phyloP scores from a whole-genome alignment of 441 rosid species.

The Aquilaria agallochum region DNA sequence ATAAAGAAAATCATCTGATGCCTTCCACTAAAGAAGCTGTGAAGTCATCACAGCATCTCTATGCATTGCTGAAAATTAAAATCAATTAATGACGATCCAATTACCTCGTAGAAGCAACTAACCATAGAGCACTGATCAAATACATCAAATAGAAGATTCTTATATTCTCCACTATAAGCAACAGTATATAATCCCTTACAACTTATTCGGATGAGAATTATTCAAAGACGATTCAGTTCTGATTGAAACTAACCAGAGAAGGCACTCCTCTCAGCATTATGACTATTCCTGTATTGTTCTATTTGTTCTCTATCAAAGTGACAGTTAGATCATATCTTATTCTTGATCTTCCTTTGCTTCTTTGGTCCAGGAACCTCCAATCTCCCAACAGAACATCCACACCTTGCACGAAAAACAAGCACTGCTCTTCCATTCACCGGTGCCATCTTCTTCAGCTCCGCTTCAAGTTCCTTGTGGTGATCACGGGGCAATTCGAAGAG shows the following conservation, averaged over 20 bases:
- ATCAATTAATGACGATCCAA: too few species aligned
- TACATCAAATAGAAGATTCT: conserved; percentile 31
- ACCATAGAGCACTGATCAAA: conserved; percentile 17
- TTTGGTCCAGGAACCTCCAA: conserved; percentile 78
- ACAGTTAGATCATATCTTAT: conserved; percentile 29
- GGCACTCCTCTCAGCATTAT: conserved; percentile 35
- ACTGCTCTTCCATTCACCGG: conserved; percentile 88
- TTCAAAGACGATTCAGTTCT: conserved; percentile 37
- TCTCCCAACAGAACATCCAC: conserved; percentile 89
- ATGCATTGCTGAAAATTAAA: too few species aligned
- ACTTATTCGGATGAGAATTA: conserved; percentile 39
- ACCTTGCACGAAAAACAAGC: conserved; percentile 72
- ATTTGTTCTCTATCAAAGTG: conserved; percentile 21
- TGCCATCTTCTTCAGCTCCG: conserved; percentile 90
- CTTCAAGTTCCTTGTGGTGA: conserved; percentile 74
- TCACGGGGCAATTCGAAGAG: conserved; percentile 70
- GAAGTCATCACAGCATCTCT: too few species aligned
- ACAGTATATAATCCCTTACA: conserved; percentile 41
- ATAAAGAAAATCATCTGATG: too few species aligned
- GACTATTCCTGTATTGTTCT: conserved; percentile 37
- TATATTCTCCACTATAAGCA: conserved; percentile 44
- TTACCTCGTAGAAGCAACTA: conserved; percentile 10
- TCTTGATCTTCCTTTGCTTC: conserved; percentile 85
- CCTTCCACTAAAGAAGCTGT: too few species aligned
- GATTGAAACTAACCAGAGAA: conserved; percentile 32